Evolutionary conservation across 116 monocot genomes (phyloP).

Genomic region (Dioscorea cayenensis): DNA sequence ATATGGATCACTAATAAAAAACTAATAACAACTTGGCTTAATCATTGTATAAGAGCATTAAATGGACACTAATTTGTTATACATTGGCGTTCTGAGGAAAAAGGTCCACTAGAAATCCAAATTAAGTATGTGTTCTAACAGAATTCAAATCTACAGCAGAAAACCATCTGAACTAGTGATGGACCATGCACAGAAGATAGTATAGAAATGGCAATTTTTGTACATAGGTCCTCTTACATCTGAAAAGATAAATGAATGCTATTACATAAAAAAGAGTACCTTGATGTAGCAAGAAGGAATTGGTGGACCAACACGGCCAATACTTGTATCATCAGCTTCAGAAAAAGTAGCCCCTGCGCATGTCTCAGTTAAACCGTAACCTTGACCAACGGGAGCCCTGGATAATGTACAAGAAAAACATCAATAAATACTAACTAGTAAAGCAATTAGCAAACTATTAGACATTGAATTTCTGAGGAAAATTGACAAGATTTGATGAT

Average conservation of each 20-base stretch:
- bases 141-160: too few relatives aligned
- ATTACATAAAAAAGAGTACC: constrained; percentile 3
- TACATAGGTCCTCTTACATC: not conserved
- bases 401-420: not conserved
- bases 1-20: too few relatives aligned
- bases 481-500: not conserved
- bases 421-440: not conserved
- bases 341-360: constrained; percentile 50
- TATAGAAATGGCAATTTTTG: not conserved
- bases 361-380: constrained; percentile 60
- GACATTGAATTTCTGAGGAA: too few relatives aligned
- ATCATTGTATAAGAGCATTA: too few relatives aligned
- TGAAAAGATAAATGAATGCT: not conserved
- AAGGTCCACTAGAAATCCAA: not conserved
- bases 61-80: too few relatives aligned
- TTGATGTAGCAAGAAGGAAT: constrained; percentile 58
- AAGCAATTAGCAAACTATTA: not conserved
- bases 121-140: not conserved
- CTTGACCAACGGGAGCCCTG: constrained; percentile 55
- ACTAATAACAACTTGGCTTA: too few relatives aligned
- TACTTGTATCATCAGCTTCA: constrained; percentile 41
- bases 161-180: not conserved
- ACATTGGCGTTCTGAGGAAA: not conserved
- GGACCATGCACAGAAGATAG: not conserved
- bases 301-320: constrained; percentile 60